phyloP scores from a whole-genome alignment of 2,329 filamentous ascomycete species.

The Cordyceps militaris region DNA sequence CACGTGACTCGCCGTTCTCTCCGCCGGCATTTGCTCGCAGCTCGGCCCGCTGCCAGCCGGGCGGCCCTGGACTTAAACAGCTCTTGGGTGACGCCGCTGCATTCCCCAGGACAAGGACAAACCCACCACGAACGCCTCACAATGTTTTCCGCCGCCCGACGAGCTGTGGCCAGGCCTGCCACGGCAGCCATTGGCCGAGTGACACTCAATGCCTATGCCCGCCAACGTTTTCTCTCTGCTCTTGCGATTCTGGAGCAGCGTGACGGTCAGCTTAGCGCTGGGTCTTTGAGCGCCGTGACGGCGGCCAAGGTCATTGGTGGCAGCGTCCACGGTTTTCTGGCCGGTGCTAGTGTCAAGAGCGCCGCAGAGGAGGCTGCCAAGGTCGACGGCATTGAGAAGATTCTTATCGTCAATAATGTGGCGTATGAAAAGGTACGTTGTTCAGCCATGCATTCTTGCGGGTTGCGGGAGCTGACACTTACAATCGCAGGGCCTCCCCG shows the following conservation, averaged over 20 bases:
- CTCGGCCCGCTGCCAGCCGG: conserved; percentile 13
- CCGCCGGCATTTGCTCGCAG: not conserved
- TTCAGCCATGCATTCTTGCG: not conserved
- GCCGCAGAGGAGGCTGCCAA: conserved; percentile 82
- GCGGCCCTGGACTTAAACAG: not conserved
- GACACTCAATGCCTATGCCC: conserved; percentile 25
- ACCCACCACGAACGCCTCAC: conserved; percentile 12
- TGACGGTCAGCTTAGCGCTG: conserved; percentile 76
- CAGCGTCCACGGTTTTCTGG: conserved; percentile 77
- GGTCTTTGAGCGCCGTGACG: conserved; percentile 77
- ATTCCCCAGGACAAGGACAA: not conserved
- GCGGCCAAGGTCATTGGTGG: conserved; percentile 85
- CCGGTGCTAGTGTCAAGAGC: conserved; percentile 67
- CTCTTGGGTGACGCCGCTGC: not conserved
- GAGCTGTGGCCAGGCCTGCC: conserved; percentile 22
- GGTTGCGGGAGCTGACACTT: conserved; percentile 7
- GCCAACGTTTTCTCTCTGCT: conserved; percentile 63
- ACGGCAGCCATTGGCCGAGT: conserved; percentile 23
- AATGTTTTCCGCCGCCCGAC: conserved; percentile 27
- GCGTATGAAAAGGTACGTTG: conserved; percentile 83
- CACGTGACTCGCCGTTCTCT: conserved; percentile 13
- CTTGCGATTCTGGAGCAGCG: conserved; percentile 89
- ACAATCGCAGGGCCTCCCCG: conserved; percentile 64
- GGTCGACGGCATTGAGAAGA: conserved; percentile 83
- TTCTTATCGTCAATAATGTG: conserved; percentile 79